phyloP scores from a whole-genome alignment of 2,329 filamentous ascomycete genomes.

The Fusarium agapanthi region DNA sequence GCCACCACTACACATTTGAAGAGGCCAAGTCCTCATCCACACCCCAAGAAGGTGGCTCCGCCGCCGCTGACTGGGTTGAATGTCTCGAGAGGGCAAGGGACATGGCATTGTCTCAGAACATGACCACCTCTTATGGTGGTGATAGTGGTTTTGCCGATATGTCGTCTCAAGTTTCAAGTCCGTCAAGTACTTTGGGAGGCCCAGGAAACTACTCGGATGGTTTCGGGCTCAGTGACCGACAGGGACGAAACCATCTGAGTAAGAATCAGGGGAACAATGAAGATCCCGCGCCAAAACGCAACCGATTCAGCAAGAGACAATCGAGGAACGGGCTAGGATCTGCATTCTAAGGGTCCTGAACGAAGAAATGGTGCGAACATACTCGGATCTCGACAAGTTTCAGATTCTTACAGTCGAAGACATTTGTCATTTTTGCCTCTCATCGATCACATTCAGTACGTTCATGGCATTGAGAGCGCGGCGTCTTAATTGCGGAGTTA shows the following conservation, averaged over 20 bases:
- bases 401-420: constrained; percentile 21
- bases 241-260: constrained; percentile 65
- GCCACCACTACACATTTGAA: constrained; percentile 93
- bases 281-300: constrained; percentile 62
- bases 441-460: constrained; percentile 39
- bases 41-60: constrained; percentile 67
- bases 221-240: constrained; percentile 59
- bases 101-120: constrained; percentile 78
- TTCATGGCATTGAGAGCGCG: constrained; percentile 47
- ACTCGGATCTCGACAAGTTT: constrained; percentile 10
- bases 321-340: constrained; percentile 94
- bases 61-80: constrained; percentile 92
- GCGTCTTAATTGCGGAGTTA: constrained; percentile 45
- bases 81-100: constrained; percentile 87
- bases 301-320: constrained; percentile 89
- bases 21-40: constrained; percentile 76
- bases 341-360: constrained; percentile 68
- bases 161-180: constrained; percentile 78
- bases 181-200: constrained; percentile 75
- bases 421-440: constrained; percentile 34
- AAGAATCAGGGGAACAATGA: constrained; percentile 67
- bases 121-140: constrained; percentile 70
- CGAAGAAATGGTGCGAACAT: constrained; percentile 12
- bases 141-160: constrained; percentile 75
- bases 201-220: constrained; percentile 61